A percentile compares a stretch with the other conserved stretches of the same genome.
Conservation (phyloP, 768 basidiomycete species). For the Boletus subcaerulescens region DNA sequence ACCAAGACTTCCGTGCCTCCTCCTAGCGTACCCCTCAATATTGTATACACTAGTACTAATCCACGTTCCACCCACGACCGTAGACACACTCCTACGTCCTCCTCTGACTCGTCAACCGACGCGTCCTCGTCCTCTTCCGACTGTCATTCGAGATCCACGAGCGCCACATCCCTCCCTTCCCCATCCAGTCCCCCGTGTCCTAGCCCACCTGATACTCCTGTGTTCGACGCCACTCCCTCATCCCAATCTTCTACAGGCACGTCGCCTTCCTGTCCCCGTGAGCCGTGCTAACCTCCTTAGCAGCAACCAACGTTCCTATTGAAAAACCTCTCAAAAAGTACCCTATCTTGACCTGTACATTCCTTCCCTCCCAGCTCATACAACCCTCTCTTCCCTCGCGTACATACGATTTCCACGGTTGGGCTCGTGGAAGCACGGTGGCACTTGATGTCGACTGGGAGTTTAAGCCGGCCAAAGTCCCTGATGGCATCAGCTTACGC, state of each 20-base stretch:
- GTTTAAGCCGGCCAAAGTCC: conserved; percentile 69
- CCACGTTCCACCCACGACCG: conserved; percentile 23
- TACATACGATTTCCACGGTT: conserved; percentile 18
- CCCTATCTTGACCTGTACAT: conserved; percentile 48
- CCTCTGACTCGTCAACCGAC: conserved; percentile 24
- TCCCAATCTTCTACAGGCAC: conserved; percentile 2
- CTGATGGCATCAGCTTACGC: conserved; percentile 77
- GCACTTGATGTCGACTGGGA: conserved; percentile 44
- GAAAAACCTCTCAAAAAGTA: conserved; percentile 19
- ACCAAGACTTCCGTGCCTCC: conserved; percentile 5
- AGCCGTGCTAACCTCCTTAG: conserved; percentile 4
- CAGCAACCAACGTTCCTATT: conserved; percentile 3
- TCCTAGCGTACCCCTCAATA: conserved; percentile 14
- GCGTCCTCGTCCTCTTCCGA: conserved; percentile 22
- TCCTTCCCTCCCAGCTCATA: conserved; percentile 47
- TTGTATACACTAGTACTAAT: conserved; percentile 2
- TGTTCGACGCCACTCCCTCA: conserved; percentile 1
- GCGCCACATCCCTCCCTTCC: conserved; percentile 31
- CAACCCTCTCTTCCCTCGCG: conserved; percentile 24
- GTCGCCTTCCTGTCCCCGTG: not conserved
- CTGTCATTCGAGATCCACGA: conserved; percentile 20
- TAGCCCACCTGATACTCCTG: not conserved
- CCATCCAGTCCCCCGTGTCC: conserved; percentile 17
- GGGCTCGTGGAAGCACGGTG: conserved; percentile 15
- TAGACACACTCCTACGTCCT: conserved; percentile 30